These are phyloP conservation scores for Lignosus rhinocerotis DNA, from an alignment of 1,284 basidiomycete genomes.

Conservation along the genomic window DNA sequence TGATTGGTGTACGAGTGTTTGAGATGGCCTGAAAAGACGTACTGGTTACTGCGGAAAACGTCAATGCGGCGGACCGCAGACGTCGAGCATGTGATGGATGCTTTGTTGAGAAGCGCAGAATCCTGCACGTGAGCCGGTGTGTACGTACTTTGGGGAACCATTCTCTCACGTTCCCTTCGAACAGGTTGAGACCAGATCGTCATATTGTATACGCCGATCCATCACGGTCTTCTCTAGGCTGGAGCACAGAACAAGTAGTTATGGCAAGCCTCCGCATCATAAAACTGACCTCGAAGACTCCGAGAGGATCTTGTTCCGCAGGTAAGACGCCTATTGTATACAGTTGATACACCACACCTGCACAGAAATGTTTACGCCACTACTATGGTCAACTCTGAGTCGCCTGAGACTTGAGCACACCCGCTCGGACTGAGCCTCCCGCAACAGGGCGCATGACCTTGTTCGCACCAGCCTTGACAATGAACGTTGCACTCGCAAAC, in stretches of 20 bases:
- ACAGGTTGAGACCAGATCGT: neutral
- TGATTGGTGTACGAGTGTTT: neutral
- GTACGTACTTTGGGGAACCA: conserved; percentile 4
- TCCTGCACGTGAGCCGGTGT: conserved; percentile 5
- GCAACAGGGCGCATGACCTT: conserved; percentile 57
- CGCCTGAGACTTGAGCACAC: conserved; percentile 36
- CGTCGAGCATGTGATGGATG: neutral
- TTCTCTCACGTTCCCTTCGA: neutral
- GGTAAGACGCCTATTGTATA: no score
- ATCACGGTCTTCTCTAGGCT: neutral
- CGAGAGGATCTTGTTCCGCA: no score
- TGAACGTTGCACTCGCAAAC: conserved; percentile 48
- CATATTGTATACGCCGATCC: neutral
- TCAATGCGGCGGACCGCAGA: conserved; percentile 7
- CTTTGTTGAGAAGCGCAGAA: neutral
- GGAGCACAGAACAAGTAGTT: neutral
- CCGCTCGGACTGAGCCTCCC: conserved; percentile 46
- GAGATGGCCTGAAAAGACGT: neutral
- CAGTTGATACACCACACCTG: no score
- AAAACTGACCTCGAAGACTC: no score
- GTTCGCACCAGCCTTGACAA: conserved; percentile 49
- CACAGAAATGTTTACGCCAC: neutral
- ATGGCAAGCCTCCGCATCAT: no score
- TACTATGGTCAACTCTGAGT: neutral
- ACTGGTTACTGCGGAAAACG: neutral